phyloP scores from a whole-genome alignment of 2,329 filamentous ascomycete species.

The Fusarium decemcellulare region DNA sequence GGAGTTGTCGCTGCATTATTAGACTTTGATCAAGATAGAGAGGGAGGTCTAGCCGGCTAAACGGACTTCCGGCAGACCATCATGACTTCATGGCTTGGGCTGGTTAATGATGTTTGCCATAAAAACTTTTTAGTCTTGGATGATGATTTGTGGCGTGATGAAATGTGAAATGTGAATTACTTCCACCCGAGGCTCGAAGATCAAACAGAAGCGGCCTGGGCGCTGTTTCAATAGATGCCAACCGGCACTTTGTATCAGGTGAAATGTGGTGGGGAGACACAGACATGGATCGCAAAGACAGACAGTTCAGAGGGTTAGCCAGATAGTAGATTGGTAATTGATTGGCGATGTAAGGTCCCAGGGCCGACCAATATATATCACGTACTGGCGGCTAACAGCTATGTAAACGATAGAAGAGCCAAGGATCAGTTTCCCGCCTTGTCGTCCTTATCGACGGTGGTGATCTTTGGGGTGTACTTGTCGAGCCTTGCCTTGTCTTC shows the following conservation, averaged over 20 bases:
- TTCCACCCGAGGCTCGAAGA: no score
- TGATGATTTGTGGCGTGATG: constrained; percentile 32
- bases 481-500: constrained; percentile 79
- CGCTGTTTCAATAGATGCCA: no score
- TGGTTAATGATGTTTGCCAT: constrained; percentile 53
- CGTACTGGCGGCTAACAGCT: no score
- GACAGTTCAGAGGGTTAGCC: neutral
- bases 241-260: no score
- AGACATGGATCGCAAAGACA: no score
- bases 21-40: constrained; percentile 58
- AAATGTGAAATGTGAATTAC: neutral
- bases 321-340: neutral
- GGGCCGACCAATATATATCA: no score
- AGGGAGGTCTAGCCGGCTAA: constrained; percentile 48
- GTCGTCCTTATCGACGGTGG: constrained; percentile 65
- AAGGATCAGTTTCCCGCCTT: constrained; percentile 18
- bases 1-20: constrained; percentile 57
- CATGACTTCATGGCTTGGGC: constrained; percentile 54
- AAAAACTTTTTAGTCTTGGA: constrained; percentile 16
- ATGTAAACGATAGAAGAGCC: neutral
- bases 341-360: neutral
- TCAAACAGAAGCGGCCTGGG: no score
- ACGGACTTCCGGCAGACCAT: constrained; percentile 48
- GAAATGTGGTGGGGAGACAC: no score
- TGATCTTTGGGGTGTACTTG: constrained; percentile 73